Conservation (phyloP, 1,284 basidiomycete genomes). For the Phaffia rhodozyma region DNA sequence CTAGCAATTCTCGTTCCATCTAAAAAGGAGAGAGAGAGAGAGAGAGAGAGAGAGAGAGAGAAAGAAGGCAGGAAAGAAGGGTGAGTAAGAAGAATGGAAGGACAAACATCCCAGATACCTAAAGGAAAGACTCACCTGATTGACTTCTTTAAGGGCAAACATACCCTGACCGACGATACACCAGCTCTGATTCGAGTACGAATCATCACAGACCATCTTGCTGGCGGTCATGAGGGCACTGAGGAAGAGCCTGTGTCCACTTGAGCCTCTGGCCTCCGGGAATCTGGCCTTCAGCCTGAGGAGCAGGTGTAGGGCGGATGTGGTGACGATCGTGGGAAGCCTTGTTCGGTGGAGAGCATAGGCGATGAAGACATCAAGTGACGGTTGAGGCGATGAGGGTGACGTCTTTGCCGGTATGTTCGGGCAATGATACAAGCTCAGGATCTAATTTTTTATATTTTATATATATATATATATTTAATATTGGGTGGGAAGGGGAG, state of each 20-base stretch:
- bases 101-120: background rate
- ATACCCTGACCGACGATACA: constrained; percentile 82
- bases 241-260: constrained; percentile 12
- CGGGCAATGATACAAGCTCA: background rate
- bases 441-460: background rate
- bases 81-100: constrained; percentile 8
- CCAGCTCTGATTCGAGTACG: constrained; percentile 94
- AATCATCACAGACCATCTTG: constrained; percentile 51
- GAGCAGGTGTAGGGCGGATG: constrained; percentile 14
- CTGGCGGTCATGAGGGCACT: constrained; percentile 10
- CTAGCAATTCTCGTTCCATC: constrained; percentile 63
- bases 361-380: constrained; percentile 5
- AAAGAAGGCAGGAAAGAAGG: constrained; percentile 25
- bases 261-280: constrained; percentile 7
- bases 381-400: background rate
- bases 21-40: background rate
- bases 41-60: constrained; percentile 11
- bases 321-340: background rate
- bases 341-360: constrained; percentile 6
- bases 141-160: constrained; percentile 80
- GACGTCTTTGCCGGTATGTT: background rate
- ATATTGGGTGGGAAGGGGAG: background rate
- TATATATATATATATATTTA: too few relatives aligned
- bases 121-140: constrained; percentile 58
- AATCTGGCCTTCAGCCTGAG: constrained; percentile 9